Percentiles rank a stretch among this genome's conserved stretches.
Evolutionary conservation across 495 filamentous ascomycete species (phyloP).

Genomic region (Penicillium ochrochloron): DNA sequence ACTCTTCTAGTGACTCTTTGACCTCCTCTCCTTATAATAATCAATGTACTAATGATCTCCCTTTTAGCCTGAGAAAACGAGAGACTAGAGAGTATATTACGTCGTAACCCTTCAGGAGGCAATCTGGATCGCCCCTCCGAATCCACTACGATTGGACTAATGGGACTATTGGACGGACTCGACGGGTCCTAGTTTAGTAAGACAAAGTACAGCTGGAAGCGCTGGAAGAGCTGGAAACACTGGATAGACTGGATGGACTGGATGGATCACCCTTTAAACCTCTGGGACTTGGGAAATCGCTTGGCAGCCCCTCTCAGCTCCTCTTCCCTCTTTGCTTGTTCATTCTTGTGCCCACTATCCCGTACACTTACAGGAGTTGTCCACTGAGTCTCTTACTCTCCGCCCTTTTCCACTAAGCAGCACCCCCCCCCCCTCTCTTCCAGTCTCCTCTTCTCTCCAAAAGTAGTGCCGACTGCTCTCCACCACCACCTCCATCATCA

Average conservation of each 20-base stretch:
- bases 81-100: background rate
- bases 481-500: background rate
- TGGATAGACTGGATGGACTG: background rate
- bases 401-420: background rate
- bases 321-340: background rate
- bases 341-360: background rate
- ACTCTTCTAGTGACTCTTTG: background rate
- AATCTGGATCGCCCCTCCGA: constrained; percentile 5
- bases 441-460: background rate
- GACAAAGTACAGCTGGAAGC: background rate
- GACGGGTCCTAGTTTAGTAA: background rate
- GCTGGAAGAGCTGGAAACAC: background rate
- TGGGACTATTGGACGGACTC: background rate
- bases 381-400: background rate
- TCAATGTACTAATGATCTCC: background rate
- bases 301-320: constrained; percentile 4
- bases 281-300: background rate
- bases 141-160: background rate
- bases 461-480: background rate
- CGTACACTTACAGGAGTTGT: too few species aligned
- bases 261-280: background rate
- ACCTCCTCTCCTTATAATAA: background rate
- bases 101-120: constrained; percentile 6
- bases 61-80: background rate
- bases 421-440: background rate